Conservation (phyloP, 2,329 filamentous ascomycete genomes). For the Lecanosticta acicola region DNA sequence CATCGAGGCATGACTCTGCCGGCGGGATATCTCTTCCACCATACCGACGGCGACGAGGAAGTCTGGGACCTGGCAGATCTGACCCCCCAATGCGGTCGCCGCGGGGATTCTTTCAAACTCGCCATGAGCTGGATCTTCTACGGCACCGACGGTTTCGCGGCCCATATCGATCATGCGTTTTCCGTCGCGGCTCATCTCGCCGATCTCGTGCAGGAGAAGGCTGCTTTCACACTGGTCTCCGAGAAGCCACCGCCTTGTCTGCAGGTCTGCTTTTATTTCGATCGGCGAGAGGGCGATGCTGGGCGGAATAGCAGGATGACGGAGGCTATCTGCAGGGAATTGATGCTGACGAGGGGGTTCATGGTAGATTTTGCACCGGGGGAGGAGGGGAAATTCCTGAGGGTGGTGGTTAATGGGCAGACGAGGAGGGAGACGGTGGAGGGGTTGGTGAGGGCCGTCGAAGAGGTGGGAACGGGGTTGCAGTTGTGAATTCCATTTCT, state of each 20-base stretch:
- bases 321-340: conserved; percentile 47
- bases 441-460: conserved; percentile 56
- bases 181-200: conserved; percentile 65
- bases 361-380: conserved; percentile 65
- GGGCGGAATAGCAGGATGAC: conserved; percentile 46
- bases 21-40: conserved; percentile 63
- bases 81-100: conserved; percentile 85
- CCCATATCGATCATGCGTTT: conserved; percentile 62
- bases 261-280: conserved; percentile 92
- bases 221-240: conserved; percentile 62
- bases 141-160: conserved; percentile 66
- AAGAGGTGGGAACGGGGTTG: conserved; percentile 37
- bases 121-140: conserved; percentile 88
- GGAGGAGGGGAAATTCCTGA: conserved; percentile 60
- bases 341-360: conserved; percentile 58
- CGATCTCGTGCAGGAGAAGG: conserved; percentile 47
- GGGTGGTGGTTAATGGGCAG: conserved; percentile 61
- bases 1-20: conserved; percentile 78
- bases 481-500: background rate
- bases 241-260: conserved; percentile 76
- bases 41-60: conserved; percentile 30
- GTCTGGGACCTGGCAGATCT: conserved; percentile 86
- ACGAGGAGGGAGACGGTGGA: conserved; percentile 57
- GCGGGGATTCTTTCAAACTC: conserved; percentile 80
- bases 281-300: conserved; percentile 40